Conservation (phyloP, 139 green algal genomes). For the Trebouxia sp. region DNA sequence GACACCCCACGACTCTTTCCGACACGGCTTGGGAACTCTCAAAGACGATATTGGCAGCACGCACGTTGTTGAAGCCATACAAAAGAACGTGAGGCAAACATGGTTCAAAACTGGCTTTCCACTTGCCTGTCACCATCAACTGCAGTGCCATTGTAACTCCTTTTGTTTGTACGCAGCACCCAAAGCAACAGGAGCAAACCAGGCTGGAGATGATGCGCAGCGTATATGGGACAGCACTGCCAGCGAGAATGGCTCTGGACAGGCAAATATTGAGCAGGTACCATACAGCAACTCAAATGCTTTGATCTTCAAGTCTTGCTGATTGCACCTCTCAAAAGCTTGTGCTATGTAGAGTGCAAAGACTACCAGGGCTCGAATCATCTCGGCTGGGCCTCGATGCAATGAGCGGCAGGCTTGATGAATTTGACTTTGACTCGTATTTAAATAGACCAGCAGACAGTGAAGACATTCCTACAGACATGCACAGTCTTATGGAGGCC, state of each 20-base stretch:
- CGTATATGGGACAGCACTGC: slow-evolving; percentile 76
- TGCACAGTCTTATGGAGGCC: slow-evolving; percentile 81
- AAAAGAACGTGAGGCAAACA: slow-evolving; percentile 35
- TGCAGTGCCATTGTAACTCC: too few relatives aligned
- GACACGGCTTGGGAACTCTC: slow-evolving; percentile 66
- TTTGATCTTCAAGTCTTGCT: background rate
- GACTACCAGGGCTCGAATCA: slow-evolving; percentile 70
- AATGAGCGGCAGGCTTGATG: slow-evolving; percentile 78
- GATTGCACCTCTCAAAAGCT: background rate
- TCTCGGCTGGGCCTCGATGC: slow-evolving; percentile 74
- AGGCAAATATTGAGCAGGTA: slow-evolving; percentile 75
- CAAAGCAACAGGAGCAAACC: slow-evolving; percentile 31
- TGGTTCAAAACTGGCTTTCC: background rate
- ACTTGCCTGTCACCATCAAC: too few relatives aligned
- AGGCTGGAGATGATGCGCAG: slow-evolving; percentile 66
- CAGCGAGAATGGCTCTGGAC: slow-evolving; percentile 75
- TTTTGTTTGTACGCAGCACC: background rate
- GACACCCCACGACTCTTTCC: slow-evolving; percentile 65
- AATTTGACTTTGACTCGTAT: slow-evolving; percentile 78
- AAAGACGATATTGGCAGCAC: slow-evolving; percentile 62
- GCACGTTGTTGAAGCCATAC: slow-evolving; percentile 78
- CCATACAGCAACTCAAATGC: background rate
- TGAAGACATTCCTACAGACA: slow-evolving; percentile 47
- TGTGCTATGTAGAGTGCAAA: slow-evolving; percentile 41
- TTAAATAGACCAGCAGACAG: slow-evolving; percentile 52